Conservation (phyloP, 768 basidiomycete species). For the Agrocybe praecox region DNA sequence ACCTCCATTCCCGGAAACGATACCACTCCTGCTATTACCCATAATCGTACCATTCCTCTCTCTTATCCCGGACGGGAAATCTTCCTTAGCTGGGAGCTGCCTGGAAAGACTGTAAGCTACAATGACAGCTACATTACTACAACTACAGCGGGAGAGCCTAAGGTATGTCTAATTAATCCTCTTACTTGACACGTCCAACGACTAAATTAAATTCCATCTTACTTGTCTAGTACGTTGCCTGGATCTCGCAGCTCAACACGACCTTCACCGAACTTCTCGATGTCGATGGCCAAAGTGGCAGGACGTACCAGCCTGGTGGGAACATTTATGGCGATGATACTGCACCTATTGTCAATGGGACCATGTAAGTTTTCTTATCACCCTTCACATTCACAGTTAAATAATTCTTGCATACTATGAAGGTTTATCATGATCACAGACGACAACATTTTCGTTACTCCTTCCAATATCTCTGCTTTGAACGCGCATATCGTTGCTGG, state of each 20-base stretch:
- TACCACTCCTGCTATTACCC: slow-evolving; percentile 50
- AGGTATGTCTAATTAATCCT: slow-evolving; percentile 24
- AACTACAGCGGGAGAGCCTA: slow-evolving; percentile 42
- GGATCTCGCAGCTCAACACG: slow-evolving; percentile 63
- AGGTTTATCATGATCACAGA: slow-evolving; percentile 56
- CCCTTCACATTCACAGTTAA: background rate
- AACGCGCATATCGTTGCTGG: slow-evolving; percentile 59
- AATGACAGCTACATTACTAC: slow-evolving; percentile 54
- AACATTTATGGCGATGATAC: slow-evolving; percentile 43
- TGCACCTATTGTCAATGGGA: slow-evolving; percentile 51
- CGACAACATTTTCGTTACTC: slow-evolving; percentile 51
- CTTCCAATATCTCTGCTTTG: slow-evolving; percentile 55
- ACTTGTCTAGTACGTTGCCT: slow-evolving; percentile 46
- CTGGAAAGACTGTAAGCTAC: slow-evolving; percentile 53
- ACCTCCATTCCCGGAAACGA: slow-evolving; percentile 29
- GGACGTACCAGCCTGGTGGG: slow-evolving; percentile 50
- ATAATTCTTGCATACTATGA: background rate
- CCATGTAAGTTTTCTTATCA: slow-evolving; percentile 33
- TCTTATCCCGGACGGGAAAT: slow-evolving; percentile 46
- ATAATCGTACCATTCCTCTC: slow-evolving; percentile 52
- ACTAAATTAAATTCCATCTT: background rate
- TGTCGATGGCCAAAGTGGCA: slow-evolving; percentile 42
- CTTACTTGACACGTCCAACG: background rate
- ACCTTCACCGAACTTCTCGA: slow-evolving; percentile 55
- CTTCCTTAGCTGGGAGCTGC: slow-evolving; percentile 54